Evolutionary conservation across 2,329 filamentous ascomycete genomes (phyloP).

Genomic region (Scedosporium apiospermum): DNA sequence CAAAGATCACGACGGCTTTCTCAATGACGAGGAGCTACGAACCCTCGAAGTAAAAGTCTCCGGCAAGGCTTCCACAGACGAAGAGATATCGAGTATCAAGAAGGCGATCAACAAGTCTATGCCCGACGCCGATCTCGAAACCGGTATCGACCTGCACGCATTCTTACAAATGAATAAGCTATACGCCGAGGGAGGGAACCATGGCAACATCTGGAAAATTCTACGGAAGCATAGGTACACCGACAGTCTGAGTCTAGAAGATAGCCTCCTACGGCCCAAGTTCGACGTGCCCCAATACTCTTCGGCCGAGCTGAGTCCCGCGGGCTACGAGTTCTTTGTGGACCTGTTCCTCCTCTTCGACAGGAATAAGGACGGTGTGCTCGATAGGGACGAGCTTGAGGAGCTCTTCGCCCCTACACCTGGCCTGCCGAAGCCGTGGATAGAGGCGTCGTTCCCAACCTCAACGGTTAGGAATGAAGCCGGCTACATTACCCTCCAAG

Average conservation of each 20-base stretch:
- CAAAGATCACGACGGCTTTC: constrained; percentile 86
- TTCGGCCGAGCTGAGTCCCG: constrained; percentile 86
- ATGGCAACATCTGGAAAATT: constrained; percentile 98
- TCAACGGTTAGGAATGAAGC: constrained; percentile 93
- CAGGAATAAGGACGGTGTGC: constrained; percentile 91
- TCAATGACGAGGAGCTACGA: constrained; percentile 84
- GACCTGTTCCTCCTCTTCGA: constrained; percentile 92
- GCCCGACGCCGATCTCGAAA: constrained; percentile 51
- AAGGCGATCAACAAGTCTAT: constrained; percentile 65
- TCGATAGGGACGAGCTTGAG: constrained; percentile 76
- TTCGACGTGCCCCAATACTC: constrained; percentile 90
- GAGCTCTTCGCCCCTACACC: constrained; percentile 90
- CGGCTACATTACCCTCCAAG: constrained; percentile 89
- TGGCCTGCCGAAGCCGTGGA: constrained; percentile 78
- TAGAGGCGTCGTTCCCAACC: constrained; percentile 80
- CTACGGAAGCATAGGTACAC: constrained; percentile 92
- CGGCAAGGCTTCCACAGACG: constrained; percentile 69
- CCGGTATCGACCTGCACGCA: constrained; percentile 70
- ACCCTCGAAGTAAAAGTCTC: constrained; percentile 91
- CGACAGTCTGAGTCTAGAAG: constrained; percentile 84
- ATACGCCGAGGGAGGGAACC: constrained; percentile 92
- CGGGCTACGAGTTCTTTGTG: constrained; percentile 94
- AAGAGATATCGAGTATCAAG: constrained; percentile 88
- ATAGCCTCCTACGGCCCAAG: constrained; percentile 83
- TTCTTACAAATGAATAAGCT: constrained; percentile 91